Base-by-base conservation (phyloP, 805 yeast genomes). In the Saccharomycopsis vini region DNA sequence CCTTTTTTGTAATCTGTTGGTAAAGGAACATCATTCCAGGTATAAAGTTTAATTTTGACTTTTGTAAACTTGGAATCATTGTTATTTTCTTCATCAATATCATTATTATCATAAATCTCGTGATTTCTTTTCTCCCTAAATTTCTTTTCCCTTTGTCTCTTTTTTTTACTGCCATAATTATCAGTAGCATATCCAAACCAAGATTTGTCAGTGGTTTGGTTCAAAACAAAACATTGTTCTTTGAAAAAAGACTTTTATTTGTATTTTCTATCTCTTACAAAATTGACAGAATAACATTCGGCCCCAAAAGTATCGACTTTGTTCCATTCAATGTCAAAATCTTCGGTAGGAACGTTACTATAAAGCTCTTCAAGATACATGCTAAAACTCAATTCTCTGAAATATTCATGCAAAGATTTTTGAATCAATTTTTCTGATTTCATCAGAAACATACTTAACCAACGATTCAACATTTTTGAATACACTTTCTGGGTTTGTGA, bases 131-230 rank as follows among this genome's bases (percentile, higher is more conserved):
- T n/a, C n/a, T n/a, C n/a, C n/a, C n/a, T n/a, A n/a, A n/a, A n/a
- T n/a, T n/a, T n/a, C n/a, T n/a, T n/a, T n/a, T n/a, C n/a, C n/a
- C n/a, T n/a, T n/a, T n/a, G n/a, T n/a, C n/a, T n/a, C n/a, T n/a
- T n/a, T n/a, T n/a, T n/a, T n/a, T n/a, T n/a, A n/a, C n/a, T n/a
- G n/a, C n/a, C n/a, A n/a, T n/a, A n/a, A n/a, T n/a, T n/a, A n/a
- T n/a, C n/a, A n/a, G n/a, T n/a, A 4, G 61, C 59, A 52, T 62
- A 69, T 22, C 81, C 75, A 50, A 72, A 77, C 86, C 87, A 80
- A 24, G 77, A 65, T 23, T 69, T 68, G 68, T 67, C 46, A 70
- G 70, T 50, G 74, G 74, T 33, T 64, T 62, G 2, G 64, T 61
- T 40, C 59, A 81, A 62, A 51, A 78, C 72, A 35, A 81, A 62